A percentile compares a stretch with the other conserved stretches of the same genome.
Evolutionary conservation across 1,139 yeast genomes (phyloP).

Genomic region (Pichia sp.): DNA sequence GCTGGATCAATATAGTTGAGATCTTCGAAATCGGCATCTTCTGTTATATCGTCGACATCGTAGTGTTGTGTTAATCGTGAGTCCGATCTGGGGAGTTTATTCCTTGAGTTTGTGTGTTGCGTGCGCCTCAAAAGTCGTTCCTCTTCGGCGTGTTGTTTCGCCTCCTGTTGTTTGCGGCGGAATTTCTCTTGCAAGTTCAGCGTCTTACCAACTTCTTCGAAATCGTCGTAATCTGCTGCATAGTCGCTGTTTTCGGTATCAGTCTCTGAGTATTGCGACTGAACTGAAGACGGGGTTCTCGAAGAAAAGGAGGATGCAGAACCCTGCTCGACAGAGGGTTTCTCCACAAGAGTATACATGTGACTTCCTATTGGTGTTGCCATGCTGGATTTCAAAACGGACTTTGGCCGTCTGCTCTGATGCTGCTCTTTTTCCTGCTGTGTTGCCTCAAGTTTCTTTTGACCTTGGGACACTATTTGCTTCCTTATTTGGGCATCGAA

Average conservation of each 20-base stretch:
- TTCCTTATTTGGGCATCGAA: conserved; percentile 12
- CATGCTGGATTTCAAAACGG: not conserved
- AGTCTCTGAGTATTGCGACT: conserved; percentile 26
- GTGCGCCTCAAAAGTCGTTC: conserved; percentile 8
- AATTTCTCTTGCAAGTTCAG: conserved; percentile 18
- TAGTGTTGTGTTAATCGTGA: not conserved
- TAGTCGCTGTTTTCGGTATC: conserved; percentile 33
- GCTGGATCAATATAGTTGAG: conserved; percentile 14
- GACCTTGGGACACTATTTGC: not conserved
- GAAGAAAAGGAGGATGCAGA: conserved; percentile 25
- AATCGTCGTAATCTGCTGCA: conserved; percentile 28
- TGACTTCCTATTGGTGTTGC: conserved; percentile 18
- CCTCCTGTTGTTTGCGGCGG: conserved; percentile 18
- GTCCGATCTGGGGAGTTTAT: conserved; percentile 6
- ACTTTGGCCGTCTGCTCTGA: not conserved
- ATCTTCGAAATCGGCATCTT: conserved; percentile 26
- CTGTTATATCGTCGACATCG: conserved; percentile 22
- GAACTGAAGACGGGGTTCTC: conserved; percentile 20
- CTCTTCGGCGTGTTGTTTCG: conserved; percentile 19
- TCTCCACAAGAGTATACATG: conserved; percentile 9
- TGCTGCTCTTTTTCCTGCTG: too few species aligned
- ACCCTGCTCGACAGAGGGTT: not conserved
- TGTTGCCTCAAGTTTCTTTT: not conserved
- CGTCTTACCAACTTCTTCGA: conserved; percentile 3
- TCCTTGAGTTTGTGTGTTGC: not conserved